Conservation (phyloP, 768 basidiomycete species). For the Tylopilus rubrobrunneus region DNA sequence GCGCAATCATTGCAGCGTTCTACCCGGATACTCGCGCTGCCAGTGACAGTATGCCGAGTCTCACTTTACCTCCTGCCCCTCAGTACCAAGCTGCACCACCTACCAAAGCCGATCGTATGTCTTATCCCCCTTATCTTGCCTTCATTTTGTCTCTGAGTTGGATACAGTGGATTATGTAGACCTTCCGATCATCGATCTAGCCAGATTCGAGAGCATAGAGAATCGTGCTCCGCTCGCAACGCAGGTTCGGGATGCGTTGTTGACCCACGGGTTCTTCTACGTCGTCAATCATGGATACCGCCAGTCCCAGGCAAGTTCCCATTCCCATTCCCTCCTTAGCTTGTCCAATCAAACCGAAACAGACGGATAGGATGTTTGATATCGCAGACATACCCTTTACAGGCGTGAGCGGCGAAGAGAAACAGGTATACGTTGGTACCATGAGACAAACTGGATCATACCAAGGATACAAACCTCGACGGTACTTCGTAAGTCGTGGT, state of each 20-base stretch:
- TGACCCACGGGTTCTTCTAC: slow-evolving; percentile 40
- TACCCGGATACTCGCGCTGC: too few relatives aligned
- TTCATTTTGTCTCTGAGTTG: background rate
- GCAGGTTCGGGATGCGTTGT: slow-evolving; percentile 45
- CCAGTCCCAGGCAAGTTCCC: slow-evolving; percentile 32
- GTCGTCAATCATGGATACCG: slow-evolving; percentile 37
- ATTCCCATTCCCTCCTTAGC: background rate
- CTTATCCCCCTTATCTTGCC: background rate
- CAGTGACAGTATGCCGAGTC: slow-evolving; percentile 7
- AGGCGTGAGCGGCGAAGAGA: slow-evolving; percentile 40
- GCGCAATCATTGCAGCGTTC: too few relatives aligned
- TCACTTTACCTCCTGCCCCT: slow-evolving; percentile 24
- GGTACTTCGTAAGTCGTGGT: slow-evolving; percentile 40
- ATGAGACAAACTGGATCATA: slow-evolving; percentile 44
- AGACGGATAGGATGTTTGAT: slow-evolving; percentile 48
- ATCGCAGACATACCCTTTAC: slow-evolving; percentile 47
- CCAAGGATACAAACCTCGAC: slow-evolving; percentile 50
- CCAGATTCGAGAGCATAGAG: slow-evolving; percentile 36
- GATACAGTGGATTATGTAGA: slow-evolving; percentile 46
- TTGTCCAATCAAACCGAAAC: slow-evolving; percentile 27
- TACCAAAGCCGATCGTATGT: slow-evolving; percentile 36
- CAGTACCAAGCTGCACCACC: slow-evolving; percentile 35
- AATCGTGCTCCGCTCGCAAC: slow-evolving; percentile 36
- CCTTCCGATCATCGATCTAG: slow-evolving; percentile 50
- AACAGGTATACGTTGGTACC: slow-evolving; percentile 36